Base-by-base conservation (phyloP, 2,329 filamentous ascomycete species). In the Fonsecaea pugnacius region DNA sequence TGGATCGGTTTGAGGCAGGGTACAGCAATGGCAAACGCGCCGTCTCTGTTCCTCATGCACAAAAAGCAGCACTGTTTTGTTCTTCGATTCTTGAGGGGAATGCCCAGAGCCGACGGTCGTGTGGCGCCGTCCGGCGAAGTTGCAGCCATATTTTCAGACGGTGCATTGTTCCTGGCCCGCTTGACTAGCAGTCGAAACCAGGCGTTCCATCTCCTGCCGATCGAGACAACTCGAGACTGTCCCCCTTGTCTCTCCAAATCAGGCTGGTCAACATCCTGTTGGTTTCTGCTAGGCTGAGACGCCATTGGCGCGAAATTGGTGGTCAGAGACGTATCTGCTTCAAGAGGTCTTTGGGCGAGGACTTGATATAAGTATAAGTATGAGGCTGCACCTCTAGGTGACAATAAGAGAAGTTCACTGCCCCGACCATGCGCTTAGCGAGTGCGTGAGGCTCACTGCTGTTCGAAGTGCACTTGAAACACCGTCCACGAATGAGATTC, bases 1-100 rank as follows among this genome's bases (percentile, higher is more conserved):
- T 38, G 27, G 9, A 21, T 40, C n/a, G 54, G 54, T 21, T 18
- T 58, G 33, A 43, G 21, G 21, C 33, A 43, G 35, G 54, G 54
- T 9, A 58, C 9, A 18, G n/a, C 35, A 21, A 58, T 58, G 54
- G 36, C 54, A 24, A 43, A 40, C 12, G 18, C 16, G 24, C 14
- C 21, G 21, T 58, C n/a, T 32, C 32, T 8, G n/a, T 58, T 58
- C n/a, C 40, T 16, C 12, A 48, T n/a, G 55, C 55, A 48, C 14
- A 58, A 35, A 58, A 48, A 58, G 18, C 55, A 48, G 38, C 36
- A 30, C 18, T 43, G 54, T 57, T 33, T 21, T 38, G 54, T 27
- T 38, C 35, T 38, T 38, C 35, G 35, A 14, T 12, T 12, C 4
- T 38, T 16, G 35, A 16, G 35, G 10, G 1, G 35, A 14, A 12